phyloP scores from a whole-genome alignment of 306 rosid species.

The Rubus parviflorus region DNA sequence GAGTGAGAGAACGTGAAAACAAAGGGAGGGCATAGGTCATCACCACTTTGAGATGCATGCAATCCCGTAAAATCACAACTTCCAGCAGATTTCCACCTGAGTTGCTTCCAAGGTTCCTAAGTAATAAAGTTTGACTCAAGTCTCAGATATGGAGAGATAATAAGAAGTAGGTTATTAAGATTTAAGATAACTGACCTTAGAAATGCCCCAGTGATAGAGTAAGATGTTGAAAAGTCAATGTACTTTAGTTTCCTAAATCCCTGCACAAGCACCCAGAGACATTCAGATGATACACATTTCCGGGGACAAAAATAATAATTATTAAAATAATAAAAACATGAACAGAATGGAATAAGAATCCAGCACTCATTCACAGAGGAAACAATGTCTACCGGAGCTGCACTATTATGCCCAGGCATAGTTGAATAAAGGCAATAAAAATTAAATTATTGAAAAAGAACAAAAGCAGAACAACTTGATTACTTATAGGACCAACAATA shows the following conservation, averaged over 20 bases:
- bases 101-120: slow-evolving; percentile 84
- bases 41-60: slow-evolving; percentile 99
- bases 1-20: not conserved
- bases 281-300: not conserved
- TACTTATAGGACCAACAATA: not conserved
- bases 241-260: slow-evolving; percentile 74
- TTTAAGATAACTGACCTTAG: slow-evolving; percentile 55
- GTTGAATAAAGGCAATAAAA: not conserved
- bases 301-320: not conserved
- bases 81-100: slow-evolving; percentile 68
- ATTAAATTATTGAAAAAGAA: not conserved
- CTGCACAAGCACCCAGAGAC: slow-evolving; percentile 44
- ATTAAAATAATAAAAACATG: not conserved
- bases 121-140: slow-evolving; percentile 7
- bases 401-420: not conserved
- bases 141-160: slow-evolving; percentile 12
- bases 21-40: not conserved
- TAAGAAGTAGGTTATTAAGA: not conserved
- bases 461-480: not conserved
- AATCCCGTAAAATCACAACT: slow-evolving; percentile 89
- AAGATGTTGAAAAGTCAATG: slow-evolving; percentile 93
- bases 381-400: not conserved
- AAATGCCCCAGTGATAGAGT: slow-evolving; percentile 90
- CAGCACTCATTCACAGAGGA: not conserved
- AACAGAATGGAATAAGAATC: not conserved